These are phyloP conservation scores for Dunaliella sp. DNA, from an alignment of 139 green algal species.

Conservation along the genomic window DNA sequence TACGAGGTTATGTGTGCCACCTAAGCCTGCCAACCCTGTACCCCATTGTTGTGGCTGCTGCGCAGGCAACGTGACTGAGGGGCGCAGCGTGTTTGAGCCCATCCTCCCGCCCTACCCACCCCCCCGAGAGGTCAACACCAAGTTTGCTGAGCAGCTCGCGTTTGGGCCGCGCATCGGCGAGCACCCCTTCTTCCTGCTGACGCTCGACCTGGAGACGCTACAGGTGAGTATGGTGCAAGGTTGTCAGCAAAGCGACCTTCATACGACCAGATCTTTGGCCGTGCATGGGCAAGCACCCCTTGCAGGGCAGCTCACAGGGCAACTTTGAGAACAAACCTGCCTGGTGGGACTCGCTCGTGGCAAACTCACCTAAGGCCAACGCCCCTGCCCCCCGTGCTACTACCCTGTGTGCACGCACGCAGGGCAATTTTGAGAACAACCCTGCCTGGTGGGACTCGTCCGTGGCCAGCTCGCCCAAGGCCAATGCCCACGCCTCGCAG, in stretches of 20 bases:
- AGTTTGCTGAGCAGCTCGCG: background rate
- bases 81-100: background rate
- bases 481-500: background rate
- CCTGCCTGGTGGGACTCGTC: conserved; percentile 26
- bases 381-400: no score
- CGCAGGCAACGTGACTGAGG: conserved; percentile 19
- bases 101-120: background rate
- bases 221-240: conserved; percentile 24
- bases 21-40: no score
- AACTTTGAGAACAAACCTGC: conserved; percentile 18
- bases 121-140: background rate
- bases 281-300: no score
- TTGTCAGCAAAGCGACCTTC: no score
- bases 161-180: conserved; percentile 19
- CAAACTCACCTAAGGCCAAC: no score
- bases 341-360: conserved; percentile 36
- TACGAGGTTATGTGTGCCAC: no score
- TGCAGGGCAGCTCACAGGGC: no score
- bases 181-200: conserved; percentile 36
- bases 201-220: conserved; percentile 20
- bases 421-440: conserved; percentile 25
- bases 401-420: background rate
- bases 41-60: no score
- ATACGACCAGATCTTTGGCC: no score
- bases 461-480: background rate